Conservation (phyloP, 345 rosid species). For the Erucastrum elatum region DNA sequence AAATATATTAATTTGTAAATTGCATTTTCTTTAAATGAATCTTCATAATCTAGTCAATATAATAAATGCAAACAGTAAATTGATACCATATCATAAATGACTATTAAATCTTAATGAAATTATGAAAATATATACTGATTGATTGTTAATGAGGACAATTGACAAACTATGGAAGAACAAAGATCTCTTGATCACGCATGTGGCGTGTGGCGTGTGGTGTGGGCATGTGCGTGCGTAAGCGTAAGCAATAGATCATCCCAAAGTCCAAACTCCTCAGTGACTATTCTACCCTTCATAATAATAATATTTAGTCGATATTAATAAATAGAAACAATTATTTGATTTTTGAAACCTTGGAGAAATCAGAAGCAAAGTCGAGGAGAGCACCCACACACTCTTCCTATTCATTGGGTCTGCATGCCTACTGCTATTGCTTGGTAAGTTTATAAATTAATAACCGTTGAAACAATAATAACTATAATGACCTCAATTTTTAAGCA, state of each 20-base stretch:
- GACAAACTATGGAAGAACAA: conserved; percentile 28
- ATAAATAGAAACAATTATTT: not conserved
- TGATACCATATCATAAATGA: not conserved
- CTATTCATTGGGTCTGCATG: conserved; percentile 39
- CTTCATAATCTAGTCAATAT: not conserved
- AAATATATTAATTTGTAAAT: too few relatives aligned
- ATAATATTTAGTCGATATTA: not conserved
- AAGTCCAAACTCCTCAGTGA: conserved; percentile 18
- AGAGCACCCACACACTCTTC: conserved; percentile 41
- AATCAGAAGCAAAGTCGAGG: conserved; percentile 42
- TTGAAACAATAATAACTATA: conserved; percentile 1
- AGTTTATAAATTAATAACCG: not conserved
- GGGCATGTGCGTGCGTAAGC: conserved; percentile 43
- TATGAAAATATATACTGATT: not conserved
- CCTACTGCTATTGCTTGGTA: conserved; percentile 30
- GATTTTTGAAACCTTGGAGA: conserved; percentile 31
- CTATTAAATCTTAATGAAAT: not conserved
- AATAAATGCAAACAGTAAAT: not conserved
- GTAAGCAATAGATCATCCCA: conserved; percentile 41
- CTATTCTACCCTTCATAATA: conserved; percentile 18
- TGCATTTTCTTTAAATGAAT: too few relatives aligned
- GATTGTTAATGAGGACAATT: conserved; percentile 15
- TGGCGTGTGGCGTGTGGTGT: conserved; percentile 40
- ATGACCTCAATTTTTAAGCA: not conserved
- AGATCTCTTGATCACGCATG: conserved; percentile 40